phyloP scores from a whole-genome alignment of 139 green algal species.

The Picochlorum sp. region DNA sequence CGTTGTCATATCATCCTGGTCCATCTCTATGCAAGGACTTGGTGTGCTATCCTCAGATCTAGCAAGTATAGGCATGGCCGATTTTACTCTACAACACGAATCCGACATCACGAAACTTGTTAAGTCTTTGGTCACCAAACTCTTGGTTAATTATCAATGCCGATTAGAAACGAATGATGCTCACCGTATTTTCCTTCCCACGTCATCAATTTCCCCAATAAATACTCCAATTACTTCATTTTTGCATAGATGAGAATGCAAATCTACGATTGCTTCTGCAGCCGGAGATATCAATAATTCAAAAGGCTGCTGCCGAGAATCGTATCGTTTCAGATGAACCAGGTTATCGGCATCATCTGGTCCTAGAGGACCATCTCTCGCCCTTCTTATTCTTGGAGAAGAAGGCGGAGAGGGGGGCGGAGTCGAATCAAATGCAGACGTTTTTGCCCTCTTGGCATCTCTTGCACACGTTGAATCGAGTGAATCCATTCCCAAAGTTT shows the following conservation, averaged over 20 bases:
- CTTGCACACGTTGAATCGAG: too few species aligned
- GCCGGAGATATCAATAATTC: conserved; percentile 27
- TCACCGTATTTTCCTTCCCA: conserved; percentile 19
- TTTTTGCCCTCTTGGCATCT: not conserved
- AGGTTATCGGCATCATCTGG: conserved; percentile 27
- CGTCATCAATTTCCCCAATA: conserved; percentile 35
- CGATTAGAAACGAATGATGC: too few species aligned
- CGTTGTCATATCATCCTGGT: conserved; percentile 41
- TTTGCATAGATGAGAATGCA: conserved; percentile 56
- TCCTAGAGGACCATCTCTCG: conserved; percentile 1
- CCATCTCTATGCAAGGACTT: conserved; percentile 73
- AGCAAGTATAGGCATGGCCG: conserved; percentile 34
- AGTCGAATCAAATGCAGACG: too few species aligned
- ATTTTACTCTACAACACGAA: too few species aligned
- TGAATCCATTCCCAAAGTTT: not conserved
- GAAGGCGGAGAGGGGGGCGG: not conserved
- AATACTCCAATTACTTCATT: conserved; percentile 63
- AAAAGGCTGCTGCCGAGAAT: conserved; percentile 40
- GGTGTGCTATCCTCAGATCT: conserved; percentile 24
- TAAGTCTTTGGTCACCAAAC: too few species aligned
- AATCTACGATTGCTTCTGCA: conserved; percentile 55
- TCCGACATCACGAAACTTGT: too few species aligned
- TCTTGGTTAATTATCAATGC: too few species aligned
- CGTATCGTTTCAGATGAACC: conserved; percentile 42
- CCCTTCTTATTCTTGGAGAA: conserved; percentile 2